Evolutionary conservation across 1,284 basidiomycete species (phyloP), one percentile per base, ranked within the genome.

Genomic region (Boletus sp.): DNA sequence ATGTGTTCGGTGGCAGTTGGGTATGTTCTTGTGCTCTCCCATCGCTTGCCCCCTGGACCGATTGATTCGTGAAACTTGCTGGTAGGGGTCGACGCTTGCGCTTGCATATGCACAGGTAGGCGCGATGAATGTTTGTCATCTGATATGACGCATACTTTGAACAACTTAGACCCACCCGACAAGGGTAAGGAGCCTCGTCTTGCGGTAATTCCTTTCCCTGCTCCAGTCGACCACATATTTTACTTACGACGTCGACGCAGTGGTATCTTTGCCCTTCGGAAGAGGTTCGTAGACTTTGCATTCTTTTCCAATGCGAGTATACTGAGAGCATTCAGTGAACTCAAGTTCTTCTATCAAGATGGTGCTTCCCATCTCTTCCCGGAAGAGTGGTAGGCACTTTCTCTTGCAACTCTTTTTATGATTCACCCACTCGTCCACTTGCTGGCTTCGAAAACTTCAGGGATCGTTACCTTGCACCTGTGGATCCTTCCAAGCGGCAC

Each of bases 1-100:
- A 93, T 48, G 88, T 94, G 23, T 95, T 94, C 63, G 92, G 93
- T 34, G 92, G 92, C 8, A 91, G 87, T 26, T 94, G 91, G 91
- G 88, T 83, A 58, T 51, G 73, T 60, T 35, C 17, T 52, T 33
- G 13, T 19, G 5, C 13, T 44, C 44, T 34, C 38, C 36, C 25
- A 25, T 34, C 2, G 12, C 44, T 20, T 20, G 30, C 38, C 22
- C 23, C 26, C 22, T 6, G 34, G 47, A 29, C 26, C 5, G 14
- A 30, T 23, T 25, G 8, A 44, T 29, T 34, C 9, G 14, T 27
- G n/a, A n/a, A 35, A 19, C 36, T 25, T 44, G 6, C 34, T 45
- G 37, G 43, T 62, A 93, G 91, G 94, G 94, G 3, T 94, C 90
- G 3, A 95, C 92, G 1, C 75, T 96, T n/a, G 78, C 89, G 10